Conservation (phyloP, 1,139 yeast genomes). For the Blastobotrys petasosporus region DNA sequence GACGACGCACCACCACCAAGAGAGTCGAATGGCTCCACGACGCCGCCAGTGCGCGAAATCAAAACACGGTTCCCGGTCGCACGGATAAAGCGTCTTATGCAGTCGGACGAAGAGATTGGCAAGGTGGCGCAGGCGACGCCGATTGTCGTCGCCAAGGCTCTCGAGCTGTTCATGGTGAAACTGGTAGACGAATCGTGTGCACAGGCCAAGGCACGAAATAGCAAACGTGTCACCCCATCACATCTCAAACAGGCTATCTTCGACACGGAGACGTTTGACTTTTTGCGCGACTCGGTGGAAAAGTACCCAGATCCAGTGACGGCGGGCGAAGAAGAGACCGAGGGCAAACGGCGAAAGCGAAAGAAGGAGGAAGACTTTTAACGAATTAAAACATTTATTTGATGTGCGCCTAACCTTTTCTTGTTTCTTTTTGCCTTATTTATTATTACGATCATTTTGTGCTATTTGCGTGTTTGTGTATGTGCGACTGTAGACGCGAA, state of each 20-base stretch:
- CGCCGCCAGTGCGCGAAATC: slow-evolving; percentile 36
- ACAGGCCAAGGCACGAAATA: slow-evolving; percentile 71
- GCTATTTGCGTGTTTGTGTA: too few relatives aligned
- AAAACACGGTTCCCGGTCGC: slow-evolving; percentile 98
- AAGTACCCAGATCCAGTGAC: slow-evolving; percentile 45
- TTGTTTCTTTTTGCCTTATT: too few relatives aligned
- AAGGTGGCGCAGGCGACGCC: slow-evolving; percentile 99
- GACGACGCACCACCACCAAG: too few relatives aligned
- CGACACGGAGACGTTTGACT: slow-evolving; percentile 86
- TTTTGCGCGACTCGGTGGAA: slow-evolving; percentile 66
- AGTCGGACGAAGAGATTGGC: slow-evolving; percentile 96
- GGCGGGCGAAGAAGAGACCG: slow-evolving; percentile 8
- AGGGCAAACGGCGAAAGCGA: slow-evolving; percentile 6
- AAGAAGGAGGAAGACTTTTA: slow-evolving; percentile 2
- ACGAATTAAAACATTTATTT: too few relatives aligned
- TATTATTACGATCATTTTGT: too few relatives aligned
- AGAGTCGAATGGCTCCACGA: background rate
- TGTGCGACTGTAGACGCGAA: too few relatives aligned
- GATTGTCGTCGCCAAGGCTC: slow-evolving; percentile 87
- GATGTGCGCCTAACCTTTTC: too few relatives aligned
- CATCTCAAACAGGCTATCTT: slow-evolving; percentile 81
- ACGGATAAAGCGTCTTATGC: slow-evolving; percentile 92
- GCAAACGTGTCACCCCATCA: slow-evolving; percentile 75
- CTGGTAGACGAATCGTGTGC: slow-evolving; percentile 78
- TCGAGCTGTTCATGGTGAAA: slow-evolving; percentile 86